phyloP scores from a whole-genome alignment of 257 asterid species.

The Solanum ossicruentum region DNA sequence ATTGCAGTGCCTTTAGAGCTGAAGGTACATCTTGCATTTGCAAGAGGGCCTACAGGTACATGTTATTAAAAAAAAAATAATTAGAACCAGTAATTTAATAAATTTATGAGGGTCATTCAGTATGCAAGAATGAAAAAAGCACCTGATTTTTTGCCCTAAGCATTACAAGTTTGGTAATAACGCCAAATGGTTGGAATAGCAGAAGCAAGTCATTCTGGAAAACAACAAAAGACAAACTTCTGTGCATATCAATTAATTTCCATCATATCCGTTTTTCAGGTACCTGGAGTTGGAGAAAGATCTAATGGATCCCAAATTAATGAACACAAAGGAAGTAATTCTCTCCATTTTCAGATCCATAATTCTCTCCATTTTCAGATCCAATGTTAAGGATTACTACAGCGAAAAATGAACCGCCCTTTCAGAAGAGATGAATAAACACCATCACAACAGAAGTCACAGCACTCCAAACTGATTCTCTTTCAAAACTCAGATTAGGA shows the following conservation, averaged over 20 bases:
- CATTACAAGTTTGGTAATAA: slow-evolving; percentile 85
- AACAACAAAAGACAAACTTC: neutral
- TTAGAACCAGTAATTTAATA: neutral
- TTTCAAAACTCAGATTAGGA: neutral
- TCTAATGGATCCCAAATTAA: neutral
- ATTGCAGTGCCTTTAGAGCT: slow-evolving; percentile 83
- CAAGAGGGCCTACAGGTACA: slow-evolving; percentile 66
- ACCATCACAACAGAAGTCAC: neutral
- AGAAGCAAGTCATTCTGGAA: slow-evolving; percentile 89
- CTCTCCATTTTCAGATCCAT: neutral
- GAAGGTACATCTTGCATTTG: slow-evolving; percentile 96
- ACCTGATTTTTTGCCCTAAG: slow-evolving; percentile 99
- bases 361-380: neutral
- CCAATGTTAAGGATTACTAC: neutral
- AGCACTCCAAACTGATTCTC: neutral
- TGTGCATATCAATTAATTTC: neutral
- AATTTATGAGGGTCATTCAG: neutral
- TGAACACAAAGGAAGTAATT: neutral
- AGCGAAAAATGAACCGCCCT: neutral
- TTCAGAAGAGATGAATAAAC: neutral
- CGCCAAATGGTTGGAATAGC: slow-evolving; percentile 97
- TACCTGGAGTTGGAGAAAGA: neutral
- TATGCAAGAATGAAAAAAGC: neutral
- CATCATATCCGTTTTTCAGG: neutral
- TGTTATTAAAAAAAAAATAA: neutral